Evolutionary conservation across 2,329 filamentous ascomycete species (phyloP), one percentile per base, ranked within the genome.

Genomic region (Talaromyces funiculosus): DNA sequence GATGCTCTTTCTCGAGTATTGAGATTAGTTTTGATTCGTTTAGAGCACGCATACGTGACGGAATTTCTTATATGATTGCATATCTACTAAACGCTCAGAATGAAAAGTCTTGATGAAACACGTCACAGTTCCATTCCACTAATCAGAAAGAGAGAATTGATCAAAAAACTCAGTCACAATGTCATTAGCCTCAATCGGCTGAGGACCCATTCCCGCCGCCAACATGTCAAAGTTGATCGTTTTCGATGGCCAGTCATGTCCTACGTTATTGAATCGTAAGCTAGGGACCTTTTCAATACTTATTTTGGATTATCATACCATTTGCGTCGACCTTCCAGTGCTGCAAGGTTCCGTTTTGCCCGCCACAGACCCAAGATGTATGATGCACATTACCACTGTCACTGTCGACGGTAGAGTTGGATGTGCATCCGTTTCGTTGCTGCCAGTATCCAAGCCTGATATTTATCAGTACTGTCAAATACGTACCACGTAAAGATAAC

Each of bases 141-240:
- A 40, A 12, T 12, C 38, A 20, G 38, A 42, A 42, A 62, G 56
- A 14, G 60, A 53, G 51, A 73, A 75, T 22, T 64, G 65, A 57
- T 77, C 73, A 63, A 81, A 81, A 64, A 81, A 81, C 3, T 73
- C 68, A 65, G 78, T 76, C 18, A 81, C 73, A 37, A 81, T 72
- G 31, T 72, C 70, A 53, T 74, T 80, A 1, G 77, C 78, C 43
- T 77, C 66, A 24, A 81, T 76, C 37, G 76, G 72, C 4, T 76
- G 75, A 1, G 78, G 78, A 0, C 68, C 68, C 60, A 78, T 72
- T 0, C 70, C 72, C 2, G 73, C 73, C 0, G 74, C 71, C 10
- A 76, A 64, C 64, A 79, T 77, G 4, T 76, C 78, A 59, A 80
- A 73, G 65, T 80, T 81, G 57, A 72, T 71, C 49, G 77, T 73